These are phyloP conservation scores for Populus tremula DNA, from an alignment of 345 rosid species.

Conservation along the genomic window DNA sequence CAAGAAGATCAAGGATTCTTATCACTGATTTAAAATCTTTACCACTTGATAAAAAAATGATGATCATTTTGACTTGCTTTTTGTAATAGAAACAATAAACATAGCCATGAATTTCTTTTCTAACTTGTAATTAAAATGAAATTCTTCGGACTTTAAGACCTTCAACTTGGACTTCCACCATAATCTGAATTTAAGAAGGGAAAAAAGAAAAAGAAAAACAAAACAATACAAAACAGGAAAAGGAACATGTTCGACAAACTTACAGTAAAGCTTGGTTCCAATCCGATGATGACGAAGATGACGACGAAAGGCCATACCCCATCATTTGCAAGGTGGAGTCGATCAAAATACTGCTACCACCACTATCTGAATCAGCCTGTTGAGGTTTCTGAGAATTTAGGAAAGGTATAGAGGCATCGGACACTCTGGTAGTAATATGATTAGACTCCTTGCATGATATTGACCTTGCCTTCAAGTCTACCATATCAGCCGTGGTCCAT, in stretches of 20 bases:
- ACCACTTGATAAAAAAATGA: conserved; percentile 5
- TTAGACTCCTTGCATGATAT: conserved; percentile 24
- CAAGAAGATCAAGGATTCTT: background rate
- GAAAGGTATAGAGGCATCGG: conserved; percentile 22
- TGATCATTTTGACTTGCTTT: conserved; percentile 23
- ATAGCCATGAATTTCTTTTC: background rate
- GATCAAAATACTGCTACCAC: conserved; percentile 35
- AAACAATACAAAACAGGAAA: background rate
- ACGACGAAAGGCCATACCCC: conserved; percentile 37
- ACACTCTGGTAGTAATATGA: conserved; percentile 3
- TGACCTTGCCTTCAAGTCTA: conserved; percentile 36
- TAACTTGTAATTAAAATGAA: conserved; percentile 32
- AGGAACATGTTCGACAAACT: conserved; percentile 14
- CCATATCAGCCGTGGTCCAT: conserved; percentile 12
- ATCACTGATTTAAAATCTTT: background rate
- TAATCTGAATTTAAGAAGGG: background rate
- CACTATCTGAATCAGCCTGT: conserved; percentile 31
- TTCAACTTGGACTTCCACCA: conserved; percentile 10
- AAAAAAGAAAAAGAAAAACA: too few species aligned
- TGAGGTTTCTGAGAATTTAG: conserved; percentile 24
- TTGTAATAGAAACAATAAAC: background rate
- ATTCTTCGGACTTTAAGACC: conserved; percentile 9
- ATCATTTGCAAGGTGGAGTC: conserved; percentile 47
- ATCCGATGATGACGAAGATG: conserved; percentile 29
- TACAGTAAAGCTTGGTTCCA: conserved; percentile 55